phyloP scores from a whole-genome alignment of 345 rosid genomes.

The Salix udensis region DNA sequence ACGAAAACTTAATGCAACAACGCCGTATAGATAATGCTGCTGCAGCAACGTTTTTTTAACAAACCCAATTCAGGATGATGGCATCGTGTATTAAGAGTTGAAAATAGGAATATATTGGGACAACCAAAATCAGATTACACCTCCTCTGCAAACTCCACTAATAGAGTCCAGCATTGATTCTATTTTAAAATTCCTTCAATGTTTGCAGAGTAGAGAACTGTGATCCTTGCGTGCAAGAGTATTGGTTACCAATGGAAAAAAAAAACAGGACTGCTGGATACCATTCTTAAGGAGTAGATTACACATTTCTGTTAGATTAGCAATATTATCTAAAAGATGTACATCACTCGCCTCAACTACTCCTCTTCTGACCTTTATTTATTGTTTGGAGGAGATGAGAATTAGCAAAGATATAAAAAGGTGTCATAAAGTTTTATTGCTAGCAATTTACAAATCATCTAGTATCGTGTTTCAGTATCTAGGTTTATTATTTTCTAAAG shows the following conservation, averaged over 20 bases:
- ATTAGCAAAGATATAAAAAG: not conserved
- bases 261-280: not conserved
- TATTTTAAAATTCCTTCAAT: too few species aligned
- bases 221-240: not conserved
- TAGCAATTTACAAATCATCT: too few species aligned
- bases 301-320: not conserved
- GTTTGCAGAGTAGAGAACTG: too few species aligned
- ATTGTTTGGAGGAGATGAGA: not conserved
- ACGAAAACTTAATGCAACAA: not conserved
- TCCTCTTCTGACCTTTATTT: not conserved
- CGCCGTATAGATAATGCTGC: not conserved
- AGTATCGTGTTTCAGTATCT: not conserved
- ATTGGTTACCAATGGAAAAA: not conserved
- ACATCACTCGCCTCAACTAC: not conserved
- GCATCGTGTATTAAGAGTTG: not conserved
- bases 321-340: not conserved
- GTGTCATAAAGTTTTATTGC: not conserved
- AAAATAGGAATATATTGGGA: not conserved
- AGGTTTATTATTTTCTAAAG: too few species aligned
- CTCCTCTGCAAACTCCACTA: not conserved
- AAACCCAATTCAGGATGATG: not conserved
- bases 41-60: not conserved
- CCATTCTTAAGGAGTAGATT: not conserved
- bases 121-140: not conserved
- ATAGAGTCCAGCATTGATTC: not conserved